Evolutionary conservation across 371 early-diverging fungal species (phyloP).

Genomic region (Apophysomyces trapeziformis): DNA sequence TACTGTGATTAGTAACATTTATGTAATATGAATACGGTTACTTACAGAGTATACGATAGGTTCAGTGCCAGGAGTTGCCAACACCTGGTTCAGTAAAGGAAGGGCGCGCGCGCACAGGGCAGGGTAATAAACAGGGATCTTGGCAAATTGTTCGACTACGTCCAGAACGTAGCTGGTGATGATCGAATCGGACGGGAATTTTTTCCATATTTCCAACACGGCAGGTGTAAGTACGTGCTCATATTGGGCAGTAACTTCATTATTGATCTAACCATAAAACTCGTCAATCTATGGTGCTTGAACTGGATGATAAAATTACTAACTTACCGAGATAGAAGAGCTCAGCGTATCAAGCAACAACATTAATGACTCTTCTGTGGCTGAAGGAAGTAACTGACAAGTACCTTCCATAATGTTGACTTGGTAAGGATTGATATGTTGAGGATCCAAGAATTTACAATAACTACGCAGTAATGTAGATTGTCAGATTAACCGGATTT

Average conservation of each 20-base stretch:
- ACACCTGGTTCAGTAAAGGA: constrained; percentile 68
- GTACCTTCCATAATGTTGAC: constrained; percentile 72
- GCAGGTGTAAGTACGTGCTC: constrained; percentile 77
- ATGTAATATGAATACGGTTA: not conserved
- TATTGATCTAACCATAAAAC: constrained; percentile 56
- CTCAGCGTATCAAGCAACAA: constrained; percentile 82
- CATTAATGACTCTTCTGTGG: constrained; percentile 79
- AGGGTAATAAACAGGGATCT: constrained; percentile 63
- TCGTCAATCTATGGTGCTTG: not conserved
- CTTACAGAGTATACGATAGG: constrained; percentile 60
- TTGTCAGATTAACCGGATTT: not conserved
- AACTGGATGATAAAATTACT: not conserved
- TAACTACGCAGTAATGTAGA: constrained; percentile 43
- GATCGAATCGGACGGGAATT: constrained; percentile 69
- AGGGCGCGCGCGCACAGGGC: constrained; percentile 71
- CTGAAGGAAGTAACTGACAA: constrained; percentile 62
- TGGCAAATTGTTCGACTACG: constrained; percentile 76
- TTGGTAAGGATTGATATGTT: constrained; percentile 67
- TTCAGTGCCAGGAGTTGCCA: constrained; percentile 51
- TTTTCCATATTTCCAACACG: constrained; percentile 78
- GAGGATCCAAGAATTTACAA: constrained; percentile 63
- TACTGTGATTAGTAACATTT: not conserved
- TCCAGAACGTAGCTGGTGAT: constrained; percentile 78
- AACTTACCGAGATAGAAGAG: constrained; percentile 66
- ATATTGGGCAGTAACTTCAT: constrained; percentile 69